phyloP scores from a whole-genome alignment of 1,139 yeast genomes.

The Lodderomyces pseudojiufengensis region DNA sequence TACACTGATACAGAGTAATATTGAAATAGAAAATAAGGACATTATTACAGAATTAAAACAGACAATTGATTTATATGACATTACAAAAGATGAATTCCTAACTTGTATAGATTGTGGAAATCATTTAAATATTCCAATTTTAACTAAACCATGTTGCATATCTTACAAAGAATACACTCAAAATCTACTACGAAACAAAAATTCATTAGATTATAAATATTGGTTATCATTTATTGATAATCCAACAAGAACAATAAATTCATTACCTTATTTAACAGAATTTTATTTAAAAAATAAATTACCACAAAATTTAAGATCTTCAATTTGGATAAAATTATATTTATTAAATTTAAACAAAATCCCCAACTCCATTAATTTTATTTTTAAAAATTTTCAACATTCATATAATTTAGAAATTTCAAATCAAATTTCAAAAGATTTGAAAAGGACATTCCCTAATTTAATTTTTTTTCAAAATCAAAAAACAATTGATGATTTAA shows the following conservation, averaged over 20 bases:
- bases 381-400: conserved; percentile 43
- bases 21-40: neutral
- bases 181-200: neutral
- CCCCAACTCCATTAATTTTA: conserved; percentile 35
- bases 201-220: conserved; percentile 15
- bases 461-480: conserved; percentile 47
- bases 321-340: conserved; percentile 37
- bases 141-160: conserved; percentile 14
- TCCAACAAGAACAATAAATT: conserved; percentile 43
- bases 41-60: neutral
- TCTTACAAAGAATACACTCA: conserved; percentile 3
- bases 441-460: conserved; percentile 61
- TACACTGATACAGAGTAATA: too few species aligned
- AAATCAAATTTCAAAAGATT: conserved; percentile 59
- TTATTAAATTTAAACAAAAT: conserved; percentile 27
- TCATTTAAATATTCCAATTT: conserved; percentile 8
- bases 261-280: conserved; percentile 47
- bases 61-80: conserved; percentile 20
- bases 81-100: conserved; percentile 32
- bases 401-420: conserved; percentile 40
- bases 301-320: conserved; percentile 35
- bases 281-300: conserved; percentile 39
- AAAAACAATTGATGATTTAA: conserved; percentile 45
- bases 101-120: conserved; percentile 26
- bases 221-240: conserved; percentile 46